Evolutionary conservation across 2,329 filamentous ascomycete genomes (phyloP).

Genomic region (Didymella keratinophila): DNA sequence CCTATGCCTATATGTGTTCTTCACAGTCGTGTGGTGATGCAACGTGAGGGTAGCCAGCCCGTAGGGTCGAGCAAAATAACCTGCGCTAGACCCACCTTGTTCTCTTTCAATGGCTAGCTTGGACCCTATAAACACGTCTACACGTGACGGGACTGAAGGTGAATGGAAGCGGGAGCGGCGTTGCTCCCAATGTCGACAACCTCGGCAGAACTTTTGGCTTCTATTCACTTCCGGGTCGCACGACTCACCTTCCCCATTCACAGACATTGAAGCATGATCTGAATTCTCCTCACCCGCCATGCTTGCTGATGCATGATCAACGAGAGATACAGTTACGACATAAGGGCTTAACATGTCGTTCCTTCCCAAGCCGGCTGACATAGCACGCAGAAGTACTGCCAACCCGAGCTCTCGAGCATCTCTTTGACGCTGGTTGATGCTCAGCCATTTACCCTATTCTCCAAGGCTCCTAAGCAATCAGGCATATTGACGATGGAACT

Average conservation of each 20-base stretch:
- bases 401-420: background rate
- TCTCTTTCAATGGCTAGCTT: too few species aligned
- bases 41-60: too few species aligned
- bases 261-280: background rate
- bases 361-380: background rate
- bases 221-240: background rate
- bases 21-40: background rate
- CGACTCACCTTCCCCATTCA: background rate
- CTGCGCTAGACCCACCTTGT: too few species aligned
- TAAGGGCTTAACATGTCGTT: background rate
- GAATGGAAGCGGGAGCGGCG: background rate
- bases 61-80: too few species aligned
- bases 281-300: background rate
- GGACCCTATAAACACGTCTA: background rate
- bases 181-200: background rate
- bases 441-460: background rate
- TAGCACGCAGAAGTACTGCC: too few species aligned
- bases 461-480: background rate
- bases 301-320: background rate
- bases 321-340: background rate
- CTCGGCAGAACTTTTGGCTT: background rate
- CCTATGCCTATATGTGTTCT: background rate
- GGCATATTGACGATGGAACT: too few species aligned
- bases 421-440: background rate
- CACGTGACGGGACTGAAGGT: background rate